phyloP scores from a whole-genome alignment of 129 eudicot species.

The Cynara cardunculus region DNA sequence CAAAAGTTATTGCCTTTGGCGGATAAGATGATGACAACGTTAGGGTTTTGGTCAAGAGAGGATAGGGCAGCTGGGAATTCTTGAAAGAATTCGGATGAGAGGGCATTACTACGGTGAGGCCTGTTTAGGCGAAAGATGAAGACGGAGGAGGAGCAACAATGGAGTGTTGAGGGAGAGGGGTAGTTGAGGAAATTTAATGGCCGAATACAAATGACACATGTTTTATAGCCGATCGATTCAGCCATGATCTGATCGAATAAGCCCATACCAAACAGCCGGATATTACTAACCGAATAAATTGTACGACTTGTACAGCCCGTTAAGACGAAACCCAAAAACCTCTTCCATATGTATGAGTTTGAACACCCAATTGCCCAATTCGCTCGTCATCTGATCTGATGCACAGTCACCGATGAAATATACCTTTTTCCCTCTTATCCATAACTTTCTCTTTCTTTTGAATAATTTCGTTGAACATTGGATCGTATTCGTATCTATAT shows the following conservation, averaged over 20 bases:
- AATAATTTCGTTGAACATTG: constrained; percentile 12
- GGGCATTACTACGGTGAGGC: constrained; percentile 57
- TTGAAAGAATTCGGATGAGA: constrained; percentile 39
- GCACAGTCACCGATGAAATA: constrained; percentile 27
- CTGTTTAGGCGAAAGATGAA: constrained; percentile 48
- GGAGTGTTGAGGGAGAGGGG: too few relatives aligned
- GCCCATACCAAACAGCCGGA: too few relatives aligned
- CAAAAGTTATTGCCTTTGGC: constrained; percentile 67
- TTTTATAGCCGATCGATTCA: too few relatives aligned
- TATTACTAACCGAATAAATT: too few relatives aligned
- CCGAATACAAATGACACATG: too few relatives aligned
- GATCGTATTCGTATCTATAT: not conserved
- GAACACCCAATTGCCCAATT: not conserved
- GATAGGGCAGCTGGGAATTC: constrained; percentile 78
- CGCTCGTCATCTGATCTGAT: constrained; percentile 10
- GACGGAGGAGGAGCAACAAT: constrained; percentile 51
- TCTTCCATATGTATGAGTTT: too few relatives aligned
- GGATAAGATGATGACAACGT: constrained; percentile 57
- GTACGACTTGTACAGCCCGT: too few relatives aligned
- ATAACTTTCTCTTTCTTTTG: constrained; percentile 16
- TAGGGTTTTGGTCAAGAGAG: constrained; percentile 61
- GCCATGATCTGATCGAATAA: too few relatives aligned
- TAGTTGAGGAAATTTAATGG: too few relatives aligned
- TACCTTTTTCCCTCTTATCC: constrained; percentile 20
- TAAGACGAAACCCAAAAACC: too few relatives aligned